Evolutionary conservation across 2,329 filamentous ascomycete species (phyloP).

Genomic region (Penicillium concentricum): DNA sequence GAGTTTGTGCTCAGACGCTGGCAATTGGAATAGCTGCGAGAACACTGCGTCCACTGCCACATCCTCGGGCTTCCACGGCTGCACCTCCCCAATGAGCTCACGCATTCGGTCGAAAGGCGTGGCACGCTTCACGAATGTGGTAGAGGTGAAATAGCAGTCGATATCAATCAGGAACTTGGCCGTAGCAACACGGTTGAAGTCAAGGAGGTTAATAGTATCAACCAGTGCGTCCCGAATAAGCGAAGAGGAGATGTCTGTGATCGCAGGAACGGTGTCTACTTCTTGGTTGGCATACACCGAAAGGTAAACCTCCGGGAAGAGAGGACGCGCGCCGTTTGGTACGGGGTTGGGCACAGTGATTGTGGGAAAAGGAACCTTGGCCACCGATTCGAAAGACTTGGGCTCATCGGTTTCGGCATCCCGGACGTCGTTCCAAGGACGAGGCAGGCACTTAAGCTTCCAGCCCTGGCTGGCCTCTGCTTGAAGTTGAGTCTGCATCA

Average conservation of each 20-base stretch:
- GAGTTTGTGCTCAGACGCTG: constrained; percentile 83
- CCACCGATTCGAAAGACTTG: constrained; percentile 58
- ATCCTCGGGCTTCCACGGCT: constrained; percentile 97
- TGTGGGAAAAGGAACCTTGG: constrained; percentile 74
- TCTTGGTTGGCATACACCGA: constrained; percentile 89
- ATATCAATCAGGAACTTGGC: constrained; percentile 90
- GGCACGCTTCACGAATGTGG: constrained; percentile 89
- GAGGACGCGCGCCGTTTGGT: constrained; percentile 67
- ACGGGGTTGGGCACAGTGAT: constrained; percentile 75
- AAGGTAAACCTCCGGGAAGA: constrained; percentile 92
- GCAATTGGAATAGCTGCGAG: constrained; percentile 87
- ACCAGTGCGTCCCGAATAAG: constrained; percentile 81
- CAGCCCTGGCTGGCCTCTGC: constrained; percentile 71
- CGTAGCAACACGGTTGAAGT: constrained; percentile 85
- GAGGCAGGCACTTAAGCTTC: constrained; percentile 65
- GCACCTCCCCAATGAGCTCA: constrained; percentile 59
- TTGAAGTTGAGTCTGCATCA: constrained; percentile 84
- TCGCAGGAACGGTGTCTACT: constrained; percentile 80
- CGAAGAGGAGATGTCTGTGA: constrained; percentile 72
- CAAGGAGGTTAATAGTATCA: constrained; percentile 89
- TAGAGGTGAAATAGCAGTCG: constrained; percentile 88
- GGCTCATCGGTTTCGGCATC: constrained; percentile 47
- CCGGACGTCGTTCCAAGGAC: constrained; percentile 49
- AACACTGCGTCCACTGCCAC: constrained; percentile 97
- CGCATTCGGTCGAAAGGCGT: constrained; percentile 88